Percentiles rank a stretch among this genome's conserved stretches.
Conservation (phyloP, 371 early-diverging fungal genomes). For the Apophysomyces elegans region DNA sequence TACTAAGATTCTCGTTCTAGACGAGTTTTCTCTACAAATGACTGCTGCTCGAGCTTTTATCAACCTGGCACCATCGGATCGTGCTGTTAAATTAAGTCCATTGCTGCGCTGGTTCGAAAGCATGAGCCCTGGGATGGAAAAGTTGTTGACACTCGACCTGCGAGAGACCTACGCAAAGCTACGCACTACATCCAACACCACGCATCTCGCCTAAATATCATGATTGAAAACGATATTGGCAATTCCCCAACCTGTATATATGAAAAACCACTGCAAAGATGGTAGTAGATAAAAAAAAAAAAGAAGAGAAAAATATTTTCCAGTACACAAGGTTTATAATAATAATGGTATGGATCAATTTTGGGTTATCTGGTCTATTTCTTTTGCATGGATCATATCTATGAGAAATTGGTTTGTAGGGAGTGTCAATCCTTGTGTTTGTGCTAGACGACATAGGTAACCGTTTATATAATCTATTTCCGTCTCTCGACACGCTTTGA, state of each 20-base stretch:
- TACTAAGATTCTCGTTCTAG: neutral
- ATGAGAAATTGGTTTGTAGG: slow-evolving; percentile 28
- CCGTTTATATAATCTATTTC: slow-evolving; percentile 71
- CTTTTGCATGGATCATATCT: slow-evolving; percentile 40
- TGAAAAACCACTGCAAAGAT: neutral
- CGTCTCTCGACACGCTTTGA: slow-evolving; percentile 38
- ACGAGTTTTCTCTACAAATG: slow-evolving; percentile 13
- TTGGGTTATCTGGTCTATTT: slow-evolving; percentile 7
- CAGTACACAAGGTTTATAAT: neutral
- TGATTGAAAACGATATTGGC: neutral
- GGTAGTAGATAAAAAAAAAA: neutral
- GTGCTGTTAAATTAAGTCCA: neutral
- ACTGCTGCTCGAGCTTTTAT: slow-evolving; percentile 8
- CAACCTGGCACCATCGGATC: slow-evolving; percentile 3
- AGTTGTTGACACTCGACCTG: neutral
- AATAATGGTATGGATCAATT: neutral
- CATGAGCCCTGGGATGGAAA: neutral
- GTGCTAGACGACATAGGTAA: slow-evolving; percentile 44
- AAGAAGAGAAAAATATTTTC: neutral
- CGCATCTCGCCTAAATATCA: neutral
- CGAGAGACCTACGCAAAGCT: slow-evolving; percentile 2
- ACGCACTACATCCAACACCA: neutral
- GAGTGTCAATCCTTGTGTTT: slow-evolving; percentile 16
- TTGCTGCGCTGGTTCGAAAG: slow-evolving; percentile 1
- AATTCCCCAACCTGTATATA: neutral